Percentiles rank a stretch among this genome's conserved stretches.
phyloP scores from a whole-genome alignment of 2,329 filamentous ascomycete genomes.

The Grosmannia clavigera region DNA sequence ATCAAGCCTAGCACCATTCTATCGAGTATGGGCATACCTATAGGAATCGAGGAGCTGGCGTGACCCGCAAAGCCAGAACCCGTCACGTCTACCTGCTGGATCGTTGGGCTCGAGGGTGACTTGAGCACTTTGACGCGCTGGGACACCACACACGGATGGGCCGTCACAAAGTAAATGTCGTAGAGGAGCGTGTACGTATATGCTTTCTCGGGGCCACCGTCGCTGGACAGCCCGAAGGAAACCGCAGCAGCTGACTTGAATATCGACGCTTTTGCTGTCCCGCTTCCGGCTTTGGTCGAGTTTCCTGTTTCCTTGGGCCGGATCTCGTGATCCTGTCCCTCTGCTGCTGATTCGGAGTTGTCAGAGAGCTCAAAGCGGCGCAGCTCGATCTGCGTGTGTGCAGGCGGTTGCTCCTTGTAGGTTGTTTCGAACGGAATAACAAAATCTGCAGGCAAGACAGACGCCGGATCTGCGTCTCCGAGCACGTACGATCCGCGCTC shows the following conservation, averaged over 20 bases:
- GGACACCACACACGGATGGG: constrained; percentile 50
- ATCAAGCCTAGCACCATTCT: not conserved
- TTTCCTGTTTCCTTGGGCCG: not conserved
- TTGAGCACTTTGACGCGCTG: constrained; percentile 44
- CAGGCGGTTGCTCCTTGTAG: constrained; percentile 34
- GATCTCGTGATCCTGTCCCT: not conserved
- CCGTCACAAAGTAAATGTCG: constrained; percentile 53
- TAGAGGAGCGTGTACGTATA: constrained; percentile 35
- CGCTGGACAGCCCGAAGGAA: constrained; percentile 28
- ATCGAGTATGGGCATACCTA: constrained; percentile 21
- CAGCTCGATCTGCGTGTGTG: constrained; percentile 33
- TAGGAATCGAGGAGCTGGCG: constrained; percentile 32
- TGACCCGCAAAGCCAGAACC: constrained; percentile 31
- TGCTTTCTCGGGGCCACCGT: constrained; percentile 26
- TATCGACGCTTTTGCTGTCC: constrained; percentile 10
- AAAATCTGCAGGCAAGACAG: constrained; percentile 48
- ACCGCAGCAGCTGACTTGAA: constrained; percentile 25
- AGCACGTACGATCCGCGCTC: constrained; percentile 49
- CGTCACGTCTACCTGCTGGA: constrained; percentile 42
- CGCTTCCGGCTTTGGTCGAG: not conserved
- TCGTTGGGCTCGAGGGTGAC: constrained; percentile 46
- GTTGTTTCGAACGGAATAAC: constrained; percentile 46
- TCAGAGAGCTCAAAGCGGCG: constrained; percentile 33
- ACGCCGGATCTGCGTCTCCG: constrained; percentile 41
- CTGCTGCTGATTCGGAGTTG: not conserved